These are phyloP conservation scores for Arthrinium phaeospermum DNA, from an alignment of 2,329 filamentous ascomycete species.

Conservation along the genomic window DNA sequence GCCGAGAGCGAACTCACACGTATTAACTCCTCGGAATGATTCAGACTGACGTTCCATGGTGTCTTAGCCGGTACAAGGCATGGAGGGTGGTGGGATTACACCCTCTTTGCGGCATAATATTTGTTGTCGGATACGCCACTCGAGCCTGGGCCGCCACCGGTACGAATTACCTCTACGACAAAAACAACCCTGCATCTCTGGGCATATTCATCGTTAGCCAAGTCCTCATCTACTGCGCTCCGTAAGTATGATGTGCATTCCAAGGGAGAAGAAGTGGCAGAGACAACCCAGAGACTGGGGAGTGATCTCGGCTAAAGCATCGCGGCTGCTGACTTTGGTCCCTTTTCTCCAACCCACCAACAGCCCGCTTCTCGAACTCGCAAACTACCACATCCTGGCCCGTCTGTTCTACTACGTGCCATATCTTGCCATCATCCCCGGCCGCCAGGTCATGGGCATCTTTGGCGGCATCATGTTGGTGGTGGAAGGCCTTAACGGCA, in stretches of 20 bases:
- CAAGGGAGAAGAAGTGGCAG: background rate
- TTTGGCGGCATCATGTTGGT: slow-evolving; percentile 53
- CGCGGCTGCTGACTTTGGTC: background rate
- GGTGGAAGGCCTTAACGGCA: slow-evolving; percentile 53
- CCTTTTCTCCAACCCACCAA: background rate
- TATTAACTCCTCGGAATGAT: too few relatives aligned
- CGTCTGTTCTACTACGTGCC: slow-evolving; percentile 68
- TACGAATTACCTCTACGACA: slow-evolving; percentile 41
- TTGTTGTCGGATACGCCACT: slow-evolving; percentile 58
- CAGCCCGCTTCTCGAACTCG: slow-evolving; percentile 65
- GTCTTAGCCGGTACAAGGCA: slow-evolving; percentile 55
- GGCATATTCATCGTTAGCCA: slow-evolving; percentile 53
- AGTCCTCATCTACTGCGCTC: slow-evolving; percentile 42
- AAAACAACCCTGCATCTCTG: slow-evolving; percentile 30
- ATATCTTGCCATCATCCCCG: slow-evolving; percentile 59
- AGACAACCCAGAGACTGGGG: background rate
- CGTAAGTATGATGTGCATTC: slow-evolving; percentile 37
- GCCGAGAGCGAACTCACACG: background rate
- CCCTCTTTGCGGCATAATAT: slow-evolving; percentile 54
- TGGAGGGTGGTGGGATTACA: slow-evolving; percentile 58
- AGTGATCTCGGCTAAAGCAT: too few relatives aligned
- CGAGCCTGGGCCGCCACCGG: slow-evolving; percentile 55
- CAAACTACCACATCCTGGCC: slow-evolving; percentile 69
- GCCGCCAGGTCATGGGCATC: slow-evolving; percentile 49
- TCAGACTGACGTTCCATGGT: background rate